Evolutionary conservation across 2,329 filamentous ascomycete species (phyloP).

Genomic region (Aspergillus eucalypticola): DNA sequence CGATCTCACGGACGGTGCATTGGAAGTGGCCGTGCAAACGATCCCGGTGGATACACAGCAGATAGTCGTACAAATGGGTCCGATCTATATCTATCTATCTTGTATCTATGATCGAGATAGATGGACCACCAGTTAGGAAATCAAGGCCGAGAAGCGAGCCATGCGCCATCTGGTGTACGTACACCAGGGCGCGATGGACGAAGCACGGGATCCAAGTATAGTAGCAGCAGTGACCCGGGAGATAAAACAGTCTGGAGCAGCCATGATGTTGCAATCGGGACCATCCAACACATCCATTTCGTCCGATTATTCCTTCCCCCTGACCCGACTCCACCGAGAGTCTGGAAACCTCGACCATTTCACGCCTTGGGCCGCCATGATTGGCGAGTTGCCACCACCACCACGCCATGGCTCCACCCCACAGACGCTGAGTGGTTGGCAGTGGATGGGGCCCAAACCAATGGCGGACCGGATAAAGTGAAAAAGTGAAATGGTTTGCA

Average conservation of each 20-base stretch:
- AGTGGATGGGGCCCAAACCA: background rate
- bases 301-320: background rate
- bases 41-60: background rate
- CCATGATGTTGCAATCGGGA: background rate
- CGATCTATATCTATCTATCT: constrained; percentile 1
- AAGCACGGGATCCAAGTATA: no score
- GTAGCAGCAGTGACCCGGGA: no score
- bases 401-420: background rate
- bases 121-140: background rate
- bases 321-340: background rate
- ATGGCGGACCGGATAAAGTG: background rate
- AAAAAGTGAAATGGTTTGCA: background rate
- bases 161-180: background rate
- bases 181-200: background rate
- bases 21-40: background rate
- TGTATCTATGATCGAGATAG: background rate
- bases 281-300: no score
- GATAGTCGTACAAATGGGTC: background rate
- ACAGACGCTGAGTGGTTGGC: background rate
- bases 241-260: no score
- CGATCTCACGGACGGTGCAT: background rate
- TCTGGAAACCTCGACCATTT: background rate
- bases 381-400: background rate
- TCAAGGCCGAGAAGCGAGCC: background rate
- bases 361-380: background rate